These are phyloP conservation scores for Cicer judaicum DNA, from an alignment of 306 rosid genomes.

Conservation along the genomic window DNA sequence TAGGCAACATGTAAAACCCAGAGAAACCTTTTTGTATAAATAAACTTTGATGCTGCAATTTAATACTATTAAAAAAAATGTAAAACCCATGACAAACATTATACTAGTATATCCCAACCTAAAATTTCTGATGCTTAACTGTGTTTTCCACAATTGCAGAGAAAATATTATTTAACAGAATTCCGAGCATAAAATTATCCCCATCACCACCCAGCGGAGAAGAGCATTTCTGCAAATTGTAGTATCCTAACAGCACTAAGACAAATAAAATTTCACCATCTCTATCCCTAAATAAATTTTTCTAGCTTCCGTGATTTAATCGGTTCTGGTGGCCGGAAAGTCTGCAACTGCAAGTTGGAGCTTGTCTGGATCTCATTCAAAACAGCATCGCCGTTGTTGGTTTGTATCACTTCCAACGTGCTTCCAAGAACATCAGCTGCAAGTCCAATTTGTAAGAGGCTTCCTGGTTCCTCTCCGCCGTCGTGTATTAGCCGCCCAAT, in stretches of 20 bases:
- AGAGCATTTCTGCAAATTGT: constrained; percentile 58
- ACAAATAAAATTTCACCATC: constrained; percentile 37
- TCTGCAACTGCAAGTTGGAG: constrained; percentile 68
- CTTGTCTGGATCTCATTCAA: constrained; percentile 50
- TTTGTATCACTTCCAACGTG: constrained; percentile 62
- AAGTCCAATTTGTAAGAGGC: constrained; percentile 60
- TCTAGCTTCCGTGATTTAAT: constrained; percentile 65
- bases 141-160: constrained; percentile 59
- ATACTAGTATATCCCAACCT: constrained; percentile 20
- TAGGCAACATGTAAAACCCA: background rate
- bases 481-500: constrained; percentile 62
- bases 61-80: constrained; percentile 2
- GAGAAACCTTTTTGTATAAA: background rate
- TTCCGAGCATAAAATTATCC: constrained; percentile 55
- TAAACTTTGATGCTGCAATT: constrained; percentile 8
- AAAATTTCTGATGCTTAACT: constrained; percentile 55
- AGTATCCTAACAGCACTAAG: constrained; percentile 58
- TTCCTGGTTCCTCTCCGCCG: constrained; percentile 77
- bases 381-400: constrained; percentile 65
- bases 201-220: constrained; percentile 44
- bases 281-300: constrained; percentile 65
- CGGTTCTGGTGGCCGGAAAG: constrained; percentile 63
- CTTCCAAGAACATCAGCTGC: constrained; percentile 81
- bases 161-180: constrained; percentile 54
- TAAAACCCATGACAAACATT: constrained; percentile 15